phyloP scores from a whole-genome alignment of 2,329 filamentous ascomycete species.

The Hymenoscyphus salicellus region DNA sequence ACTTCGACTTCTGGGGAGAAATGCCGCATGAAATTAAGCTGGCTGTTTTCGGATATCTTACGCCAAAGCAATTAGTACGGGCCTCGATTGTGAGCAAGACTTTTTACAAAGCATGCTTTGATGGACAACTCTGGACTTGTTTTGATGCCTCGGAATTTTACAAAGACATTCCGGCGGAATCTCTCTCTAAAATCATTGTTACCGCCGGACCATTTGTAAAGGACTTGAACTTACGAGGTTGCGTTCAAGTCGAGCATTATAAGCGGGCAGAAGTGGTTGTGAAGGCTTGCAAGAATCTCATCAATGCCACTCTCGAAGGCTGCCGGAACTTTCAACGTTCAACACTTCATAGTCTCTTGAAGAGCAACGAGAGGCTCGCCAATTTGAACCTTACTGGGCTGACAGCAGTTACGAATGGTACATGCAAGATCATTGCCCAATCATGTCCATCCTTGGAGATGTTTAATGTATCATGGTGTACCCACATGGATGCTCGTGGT shows the following conservation, averaged over 20 bases:
- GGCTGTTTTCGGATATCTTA: conserved; percentile 71
- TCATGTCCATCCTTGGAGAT: conserved; percentile 78
- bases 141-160: conserved; percentile 88
- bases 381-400: conserved; percentile 85
- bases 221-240: conserved; percentile 86
- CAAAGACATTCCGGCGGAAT: conserved; percentile 77
- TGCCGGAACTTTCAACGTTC: conserved; percentile 78
- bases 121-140: conserved; percentile 87
- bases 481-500: conserved; percentile 75
- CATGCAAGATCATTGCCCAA: conserved; percentile 80
- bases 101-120: conserved; percentile 83
- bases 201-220: conserved; percentile 86
- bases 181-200: conserved; percentile 79
- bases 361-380: conserved; percentile 71
- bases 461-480: conserved; percentile 92
- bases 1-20: conserved; percentile 70
- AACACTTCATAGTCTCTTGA: conserved; percentile 73
- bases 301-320: conserved; percentile 84
- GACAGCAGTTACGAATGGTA: conserved; percentile 73
- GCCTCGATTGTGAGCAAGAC: conserved; percentile 72
- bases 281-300: conserved; percentile 81
- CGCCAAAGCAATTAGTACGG: conserved; percentile 76
- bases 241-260: conserved; percentile 80
- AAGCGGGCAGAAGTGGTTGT: conserved; percentile 74
- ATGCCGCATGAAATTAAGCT: conserved; percentile 82